Evolutionary conservation across 768 basidiomycete species (phyloP).

Genomic region (Galerina marginata): DNA sequence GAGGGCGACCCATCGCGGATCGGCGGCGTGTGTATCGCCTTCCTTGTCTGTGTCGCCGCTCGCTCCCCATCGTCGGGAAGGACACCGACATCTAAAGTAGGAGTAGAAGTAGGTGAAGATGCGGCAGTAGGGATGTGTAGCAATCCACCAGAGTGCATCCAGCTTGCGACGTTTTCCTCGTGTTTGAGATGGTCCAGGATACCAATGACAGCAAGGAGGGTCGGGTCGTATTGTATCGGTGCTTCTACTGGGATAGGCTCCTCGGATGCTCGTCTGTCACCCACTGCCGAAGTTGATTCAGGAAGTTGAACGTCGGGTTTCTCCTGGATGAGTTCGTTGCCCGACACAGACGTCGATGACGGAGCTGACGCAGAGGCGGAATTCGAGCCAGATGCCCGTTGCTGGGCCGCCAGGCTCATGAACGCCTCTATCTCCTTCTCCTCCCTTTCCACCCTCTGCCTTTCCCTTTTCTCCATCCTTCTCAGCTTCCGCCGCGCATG

Average conservation of each 20-base stretch:
- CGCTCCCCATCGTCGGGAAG: no score
- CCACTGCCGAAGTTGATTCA: no score
- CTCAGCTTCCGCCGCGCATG: conserved; percentile 18
- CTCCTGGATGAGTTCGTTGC: no score
- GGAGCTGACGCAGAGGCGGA: not conserved
- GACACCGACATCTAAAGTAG: no score
- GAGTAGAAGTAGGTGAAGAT: not conserved
- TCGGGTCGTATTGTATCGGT: conserved; percentile 48
- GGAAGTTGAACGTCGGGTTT: no score
- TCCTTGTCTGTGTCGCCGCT: not conserved
- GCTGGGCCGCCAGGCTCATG: not conserved
- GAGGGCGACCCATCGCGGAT: no score
- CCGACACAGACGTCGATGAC: not conserved
- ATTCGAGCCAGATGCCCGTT: not conserved
- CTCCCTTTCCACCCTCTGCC: conserved; percentile 5
- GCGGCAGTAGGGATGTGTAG: conserved; percentile 10
- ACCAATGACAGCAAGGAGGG: conserved; percentile 69
- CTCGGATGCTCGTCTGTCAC: no score
- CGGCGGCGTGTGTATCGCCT: not conserved
- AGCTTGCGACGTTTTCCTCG: conserved; percentile 69
- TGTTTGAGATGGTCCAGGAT: conserved; percentile 62
- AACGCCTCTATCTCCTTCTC: conserved; percentile 20
- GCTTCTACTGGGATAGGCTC: no score
- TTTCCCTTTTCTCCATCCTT: conserved; percentile 17
- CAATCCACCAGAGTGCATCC: conserved; percentile 66